phyloP scores from a whole-genome alignment of 306 rosid species.

The Leucaena leucocephala region DNA sequence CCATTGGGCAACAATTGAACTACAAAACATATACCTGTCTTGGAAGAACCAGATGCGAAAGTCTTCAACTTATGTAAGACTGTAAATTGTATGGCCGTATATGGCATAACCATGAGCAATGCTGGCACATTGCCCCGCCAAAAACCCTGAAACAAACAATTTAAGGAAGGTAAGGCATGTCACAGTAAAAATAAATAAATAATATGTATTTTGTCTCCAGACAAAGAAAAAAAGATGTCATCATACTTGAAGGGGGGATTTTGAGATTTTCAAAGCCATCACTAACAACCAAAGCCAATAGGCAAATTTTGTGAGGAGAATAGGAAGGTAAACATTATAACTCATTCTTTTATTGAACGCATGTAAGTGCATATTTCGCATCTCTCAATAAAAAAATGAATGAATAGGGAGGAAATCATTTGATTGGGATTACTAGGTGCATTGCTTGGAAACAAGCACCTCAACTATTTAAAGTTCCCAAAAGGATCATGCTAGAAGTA shows the following conservation, averaged over 20 bases:
- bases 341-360: neutral
- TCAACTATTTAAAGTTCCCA: neutral
- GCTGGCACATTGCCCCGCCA: conserved; percentile 99
- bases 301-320: neutral
- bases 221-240: neutral
- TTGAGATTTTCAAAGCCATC: neutral
- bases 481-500: neutral
- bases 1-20: conserved; percentile 17
- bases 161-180: neutral
- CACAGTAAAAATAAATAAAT: neutral
- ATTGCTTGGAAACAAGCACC: neutral
- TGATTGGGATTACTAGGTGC: neutral
- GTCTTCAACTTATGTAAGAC: conserved; percentile 84
- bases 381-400: neutral
- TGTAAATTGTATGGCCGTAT: conserved; percentile 90
- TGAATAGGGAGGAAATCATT: neutral
- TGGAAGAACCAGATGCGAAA: conserved; percentile 87
- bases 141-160: conserved; percentile 65
- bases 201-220: neutral
- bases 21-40: conserved; percentile 53
- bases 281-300: neutral
- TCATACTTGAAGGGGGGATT: neutral
- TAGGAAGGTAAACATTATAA: neutral
- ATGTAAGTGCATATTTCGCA: neutral
- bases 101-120: conserved; percentile 97